phyloP scores from a whole-genome alignment of 2,329 filamentous ascomycete species.

The Xylaria sp. region DNA sequence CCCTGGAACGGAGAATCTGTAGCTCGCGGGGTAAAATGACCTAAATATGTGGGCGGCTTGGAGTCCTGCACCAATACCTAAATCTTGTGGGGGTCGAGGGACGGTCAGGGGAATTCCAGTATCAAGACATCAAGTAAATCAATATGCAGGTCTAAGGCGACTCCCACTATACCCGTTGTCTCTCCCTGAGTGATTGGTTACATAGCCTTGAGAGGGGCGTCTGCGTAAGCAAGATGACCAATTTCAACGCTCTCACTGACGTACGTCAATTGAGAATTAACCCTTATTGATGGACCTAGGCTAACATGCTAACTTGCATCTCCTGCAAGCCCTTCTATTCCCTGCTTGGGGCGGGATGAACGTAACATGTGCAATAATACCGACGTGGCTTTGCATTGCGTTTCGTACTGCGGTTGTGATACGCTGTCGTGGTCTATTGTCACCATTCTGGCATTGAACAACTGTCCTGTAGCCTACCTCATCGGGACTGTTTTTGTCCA shows the following conservation, averaged over 20 bases:
- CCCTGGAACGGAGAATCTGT: conserved; percentile 19
- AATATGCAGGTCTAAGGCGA: conserved; percentile 11
- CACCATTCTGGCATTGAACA: neutral
- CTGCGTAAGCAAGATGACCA: neutral
- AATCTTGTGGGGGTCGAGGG: conserved; percentile 6
- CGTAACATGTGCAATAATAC: neutral
- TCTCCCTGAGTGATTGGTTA: conserved; percentile 2
- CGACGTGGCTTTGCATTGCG: conserved; percentile 29
- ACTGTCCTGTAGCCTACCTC: neutral
- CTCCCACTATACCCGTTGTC: conserved; percentile 3
- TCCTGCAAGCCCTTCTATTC: neutral
- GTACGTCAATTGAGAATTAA: neutral
- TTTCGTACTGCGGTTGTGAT: neutral
- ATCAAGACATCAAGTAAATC: neutral
- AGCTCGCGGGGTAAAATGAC: conserved; percentile 28
- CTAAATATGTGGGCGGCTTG: neutral
- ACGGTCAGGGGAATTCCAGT: neutral
- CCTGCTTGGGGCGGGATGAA: neutral
- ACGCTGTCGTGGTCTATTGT: conserved; percentile 1
- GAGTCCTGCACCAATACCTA: conserved; percentile 25
- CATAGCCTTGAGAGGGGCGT: neutral
- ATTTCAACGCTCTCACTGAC: conserved; percentile 6
- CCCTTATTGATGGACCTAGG: conserved; percentile 12
- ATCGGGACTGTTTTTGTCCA: neutral
- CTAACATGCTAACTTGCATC: conserved; percentile 21